Base-by-base conservation (phyloP, 306 rosid genomes). In the Citrullus mucosospermus region DNA sequence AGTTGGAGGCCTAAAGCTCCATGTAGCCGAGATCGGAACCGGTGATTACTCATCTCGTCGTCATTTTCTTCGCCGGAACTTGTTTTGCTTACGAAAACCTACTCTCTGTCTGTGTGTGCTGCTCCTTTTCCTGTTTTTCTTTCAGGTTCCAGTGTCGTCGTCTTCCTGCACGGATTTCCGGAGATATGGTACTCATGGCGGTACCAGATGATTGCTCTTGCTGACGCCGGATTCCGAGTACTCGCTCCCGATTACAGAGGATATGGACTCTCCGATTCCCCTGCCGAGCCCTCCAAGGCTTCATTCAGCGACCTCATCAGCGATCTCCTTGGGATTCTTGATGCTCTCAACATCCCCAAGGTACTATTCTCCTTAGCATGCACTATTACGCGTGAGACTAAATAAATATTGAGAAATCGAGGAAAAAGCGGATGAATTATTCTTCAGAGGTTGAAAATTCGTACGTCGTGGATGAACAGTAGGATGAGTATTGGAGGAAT, bases 111-210 rank as follows among this genome's bases (percentile, higher is more conserved):
- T 18, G 4, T 11, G 9, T 57, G 11, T 8, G 10, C 62, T 65
- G 12, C 9, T 18, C 22, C 1, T 55, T 62, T 25, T 50, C 0
- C 63, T 59, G 8, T 6, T 12, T 83, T 78, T 75, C 82, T 83
- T 78, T 75, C 82, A 89, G 94, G 94, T 69, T 81, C 78, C 36
- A 89, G 88, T 83, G 91, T 82, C 43, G 91, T 85, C 73, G 87
- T 93, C 17, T 91, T 91, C 71, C 81, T 93, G 5, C 96, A 91
- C 76, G 96, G 97, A 0, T 93, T 93, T 77, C 97, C 91, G 0
- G 97, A 93, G 87, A 93, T 90, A 78, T 93, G 98, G 98, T 91
- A 91, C 90, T 83, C 96, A 0, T 93, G 98, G 98, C 88, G 93
- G 22, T 89, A 90, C 89, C 97, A 93, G 86, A 90, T 93, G 96